Conservation (phyloP, 257 asterid genomes). For the Osmanthus fragrans region DNA sequence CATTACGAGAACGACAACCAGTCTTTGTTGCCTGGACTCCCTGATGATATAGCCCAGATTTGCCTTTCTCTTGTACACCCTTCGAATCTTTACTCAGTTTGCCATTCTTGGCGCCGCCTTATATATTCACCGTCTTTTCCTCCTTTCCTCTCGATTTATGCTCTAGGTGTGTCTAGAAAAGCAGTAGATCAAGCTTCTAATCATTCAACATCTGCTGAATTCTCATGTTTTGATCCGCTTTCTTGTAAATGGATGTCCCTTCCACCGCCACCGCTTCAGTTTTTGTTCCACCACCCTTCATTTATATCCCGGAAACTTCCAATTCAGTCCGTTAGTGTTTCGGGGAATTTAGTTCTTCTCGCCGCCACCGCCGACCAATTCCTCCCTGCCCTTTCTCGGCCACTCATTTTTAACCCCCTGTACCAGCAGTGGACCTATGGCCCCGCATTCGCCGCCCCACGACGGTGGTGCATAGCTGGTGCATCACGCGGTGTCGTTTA, state of each 20-base stretch:
- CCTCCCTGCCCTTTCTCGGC: constrained; percentile 63
- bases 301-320: constrained; percentile 75
- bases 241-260: constrained; percentile 55
- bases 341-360: constrained; percentile 57
- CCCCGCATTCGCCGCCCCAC: constrained; percentile 55
- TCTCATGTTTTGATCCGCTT: constrained; percentile 71
- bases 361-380: constrained; percentile 72
- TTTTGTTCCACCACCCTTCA: constrained; percentile 74
- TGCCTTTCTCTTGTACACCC: constrained; percentile 65
- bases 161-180: constrained; percentile 35
- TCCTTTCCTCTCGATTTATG: constrained; percentile 64
- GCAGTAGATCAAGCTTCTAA: background rate
- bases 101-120: constrained; percentile 77
- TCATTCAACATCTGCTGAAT: constrained; percentile 21
- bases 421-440: constrained; percentile 49
- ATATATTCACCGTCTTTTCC: constrained; percentile 73
- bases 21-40: constrained; percentile 66
- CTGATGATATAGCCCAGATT: constrained; percentile 64
- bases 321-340: constrained; percentile 55
- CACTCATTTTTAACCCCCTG: constrained; percentile 55
- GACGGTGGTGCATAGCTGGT: constrained; percentile 89
- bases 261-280: constrained; percentile 41
- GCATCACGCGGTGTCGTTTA: constrained; percentile 35
- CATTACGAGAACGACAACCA: constrained; percentile 18
- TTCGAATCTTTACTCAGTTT: constrained; percentile 51